phyloP scores from a whole-genome alignment of 129 eudicot species.

The Pulicaria dysenterica region DNA sequence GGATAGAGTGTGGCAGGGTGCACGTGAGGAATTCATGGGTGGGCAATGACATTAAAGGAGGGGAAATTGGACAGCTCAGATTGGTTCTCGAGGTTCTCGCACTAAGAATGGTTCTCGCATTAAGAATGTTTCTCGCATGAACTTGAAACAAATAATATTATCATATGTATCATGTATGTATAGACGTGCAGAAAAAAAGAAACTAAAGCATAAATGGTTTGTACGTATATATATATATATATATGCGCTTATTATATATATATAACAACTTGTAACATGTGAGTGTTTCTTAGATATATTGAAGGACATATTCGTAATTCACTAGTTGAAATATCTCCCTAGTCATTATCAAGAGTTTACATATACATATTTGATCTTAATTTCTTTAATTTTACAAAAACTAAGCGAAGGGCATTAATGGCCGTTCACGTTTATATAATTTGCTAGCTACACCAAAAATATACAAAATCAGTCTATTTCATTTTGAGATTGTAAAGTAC shows the following conservation, averaged over 20 bases:
- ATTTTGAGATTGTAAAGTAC: background rate
- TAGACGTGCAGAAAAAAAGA: too few species aligned
- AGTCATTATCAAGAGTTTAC: slow-evolving; percentile 25
- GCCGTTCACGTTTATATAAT: slow-evolving; percentile 28
- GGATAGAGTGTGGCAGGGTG: too few species aligned
- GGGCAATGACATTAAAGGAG: too few species aligned
- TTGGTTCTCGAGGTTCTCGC: too few species aligned
- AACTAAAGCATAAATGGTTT: background rate
- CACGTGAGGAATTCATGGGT: too few species aligned
- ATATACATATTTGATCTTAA: slow-evolving; percentile 12
- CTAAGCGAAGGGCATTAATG: slow-evolving; percentile 8
- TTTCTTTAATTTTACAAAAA: slow-evolving; percentile 2
- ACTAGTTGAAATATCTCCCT: slow-evolving; percentile 19
- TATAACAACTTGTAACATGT: slow-evolving; percentile 31
- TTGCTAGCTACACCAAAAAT: too few species aligned
- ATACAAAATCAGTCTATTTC: too few species aligned
- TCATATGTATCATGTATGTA: background rate
- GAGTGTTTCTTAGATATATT: background rate
- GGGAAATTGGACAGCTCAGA: too few species aligned
- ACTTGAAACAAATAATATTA: background rate
- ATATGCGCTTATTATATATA: too few species aligned
- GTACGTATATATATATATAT: background rate
- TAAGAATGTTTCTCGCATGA: too few species aligned
- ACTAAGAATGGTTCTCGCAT: too few species aligned
- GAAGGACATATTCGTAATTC: slow-evolving; percentile 18